phyloP scores from a whole-genome alignment of 345 rosid species.

The Ceriops decandra region DNA sequence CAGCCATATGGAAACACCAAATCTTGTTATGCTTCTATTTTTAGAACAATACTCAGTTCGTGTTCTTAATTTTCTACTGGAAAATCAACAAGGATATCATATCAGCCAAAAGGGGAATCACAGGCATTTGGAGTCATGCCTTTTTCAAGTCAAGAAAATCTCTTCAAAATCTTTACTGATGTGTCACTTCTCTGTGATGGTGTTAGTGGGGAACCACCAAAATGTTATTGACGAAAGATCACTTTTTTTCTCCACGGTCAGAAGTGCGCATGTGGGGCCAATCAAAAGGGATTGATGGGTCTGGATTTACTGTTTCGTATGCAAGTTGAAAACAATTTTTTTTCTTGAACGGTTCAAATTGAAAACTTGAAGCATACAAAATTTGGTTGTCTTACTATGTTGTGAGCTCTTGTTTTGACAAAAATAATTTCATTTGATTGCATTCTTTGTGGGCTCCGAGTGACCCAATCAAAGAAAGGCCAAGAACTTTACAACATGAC shows the following conservation, averaged over 20 bases:
- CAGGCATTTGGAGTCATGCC: conserved; percentile 20
- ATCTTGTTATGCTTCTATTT: not conserved
- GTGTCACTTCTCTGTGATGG: conserved; percentile 19
- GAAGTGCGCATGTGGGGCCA: conserved; percentile 43
- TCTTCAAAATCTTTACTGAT: conserved; percentile 18
- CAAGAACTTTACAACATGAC: too few species aligned
- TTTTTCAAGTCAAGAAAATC: conserved; percentile 4
- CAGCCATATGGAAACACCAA: conserved; percentile 13
- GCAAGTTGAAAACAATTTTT: conserved; percentile 27
- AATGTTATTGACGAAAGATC: conserved; percentile 26
- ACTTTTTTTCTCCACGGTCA: conserved; percentile 13
- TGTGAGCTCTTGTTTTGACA: conserved; percentile 22
- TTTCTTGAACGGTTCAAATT: not conserved
- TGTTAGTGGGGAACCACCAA: conserved; percentile 50
- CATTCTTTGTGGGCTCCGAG: not conserved
- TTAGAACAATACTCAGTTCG: conserved; percentile 5
- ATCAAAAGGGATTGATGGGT: conserved; percentile 36
- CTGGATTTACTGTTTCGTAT: conserved; percentile 25
- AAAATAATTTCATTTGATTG: conserved; percentile 15
- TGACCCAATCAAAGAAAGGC: too few species aligned
- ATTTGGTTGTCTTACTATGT: conserved; percentile 3
- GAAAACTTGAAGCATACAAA: conserved; percentile 6
- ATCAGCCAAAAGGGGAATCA: conserved; percentile 8
- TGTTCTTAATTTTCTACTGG: conserved; percentile 9
- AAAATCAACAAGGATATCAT: not conserved